Conservation (phyloP, 2,329 filamentous ascomycete species). For the Leptosphaerulina australis region DNA sequence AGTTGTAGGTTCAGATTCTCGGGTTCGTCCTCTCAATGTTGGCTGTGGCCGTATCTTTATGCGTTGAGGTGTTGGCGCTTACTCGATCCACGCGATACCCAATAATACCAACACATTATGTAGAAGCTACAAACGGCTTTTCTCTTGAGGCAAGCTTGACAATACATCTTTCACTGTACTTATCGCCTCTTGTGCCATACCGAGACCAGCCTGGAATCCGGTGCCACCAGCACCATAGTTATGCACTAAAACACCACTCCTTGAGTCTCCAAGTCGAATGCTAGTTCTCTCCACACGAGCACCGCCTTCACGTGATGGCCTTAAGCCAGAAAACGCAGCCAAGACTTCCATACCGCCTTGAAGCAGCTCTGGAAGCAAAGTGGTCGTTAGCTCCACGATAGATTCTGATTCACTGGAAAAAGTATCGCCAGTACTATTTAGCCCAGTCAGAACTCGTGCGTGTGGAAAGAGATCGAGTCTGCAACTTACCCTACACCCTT, state of each 20-base stretch:
- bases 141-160: too few relatives aligned
- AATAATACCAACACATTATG: too few relatives aligned
- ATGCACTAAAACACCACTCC: constrained; percentile 19
- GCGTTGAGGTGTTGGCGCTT: too few relatives aligned
- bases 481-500: constrained; percentile 21
- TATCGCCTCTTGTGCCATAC: constrained; percentile 27
- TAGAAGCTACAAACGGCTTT: too few relatives aligned
- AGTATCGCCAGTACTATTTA: constrained; percentile 22
- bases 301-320: constrained; percentile 24
- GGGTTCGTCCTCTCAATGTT: too few relatives aligned
- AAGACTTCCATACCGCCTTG: constrained; percentile 23
- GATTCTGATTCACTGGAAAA: constrained; percentile 23
- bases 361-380: constrained; percentile 21
- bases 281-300: constrained; percentile 23
- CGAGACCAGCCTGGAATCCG: constrained; percentile 26
- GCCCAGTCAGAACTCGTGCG: not conserved
- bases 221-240: constrained; percentile 28
- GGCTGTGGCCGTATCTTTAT: too few relatives aligned
- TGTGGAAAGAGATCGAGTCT: not conserved
- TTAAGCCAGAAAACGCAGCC: constrained; percentile 23
- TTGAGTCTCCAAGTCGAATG: constrained; percentile 7
- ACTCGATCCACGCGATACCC: too few relatives aligned
- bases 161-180: constrained; percentile 14
- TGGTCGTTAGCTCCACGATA: constrained; percentile 21
- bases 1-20: too few relatives aligned